phyloP scores from a whole-genome alignment of 1,139 yeast species.

The Kluyveromyces sp. region DNA sequence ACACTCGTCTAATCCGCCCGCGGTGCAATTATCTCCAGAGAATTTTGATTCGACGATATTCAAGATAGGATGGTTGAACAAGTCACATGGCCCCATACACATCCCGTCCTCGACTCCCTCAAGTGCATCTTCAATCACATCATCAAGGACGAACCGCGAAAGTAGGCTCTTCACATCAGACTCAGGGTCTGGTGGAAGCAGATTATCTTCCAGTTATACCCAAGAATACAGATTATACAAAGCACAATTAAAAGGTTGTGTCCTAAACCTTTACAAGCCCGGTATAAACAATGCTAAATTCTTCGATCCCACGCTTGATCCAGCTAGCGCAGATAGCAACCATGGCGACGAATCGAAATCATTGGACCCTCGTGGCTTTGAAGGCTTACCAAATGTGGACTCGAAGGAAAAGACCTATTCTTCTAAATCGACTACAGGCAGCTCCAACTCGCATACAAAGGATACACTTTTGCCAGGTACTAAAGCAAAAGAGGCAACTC shows the following conservation, averaged over 20 bases:
- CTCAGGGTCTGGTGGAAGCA: constrained; percentile 10
- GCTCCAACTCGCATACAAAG: neutral
- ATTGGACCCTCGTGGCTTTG: neutral
- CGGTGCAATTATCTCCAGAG: constrained; percentile 21
- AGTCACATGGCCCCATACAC: constrained; percentile 35
- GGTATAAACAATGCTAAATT: constrained; percentile 43
- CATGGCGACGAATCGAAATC: constrained; percentile 5
- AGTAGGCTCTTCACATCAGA: constrained; percentile 19
- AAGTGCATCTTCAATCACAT: neutral
- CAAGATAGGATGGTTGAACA: constrained; percentile 44
- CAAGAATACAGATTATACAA: constrained; percentile 41
- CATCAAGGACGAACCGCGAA: constrained; percentile 30
- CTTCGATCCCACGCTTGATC: constrained; percentile 35
- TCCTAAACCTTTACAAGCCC: constrained; percentile 49
- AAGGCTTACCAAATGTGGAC: neutral
- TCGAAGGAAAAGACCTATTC: constrained; percentile 3
- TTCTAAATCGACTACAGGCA: neutral
- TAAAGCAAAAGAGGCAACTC: neutral
- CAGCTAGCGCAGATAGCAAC: constrained; percentile 10
- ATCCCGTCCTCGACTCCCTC: constrained; percentile 33
- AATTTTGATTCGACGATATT: constrained; percentile 36
- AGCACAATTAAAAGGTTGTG: constrained; percentile 62
- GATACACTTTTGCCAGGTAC: neutral
- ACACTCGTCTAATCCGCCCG: neutral
- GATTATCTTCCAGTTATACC: constrained; percentile 9